Evolutionary conservation across 2,329 filamentous ascomycete species (phyloP).

Genomic region (Cyclaneusma minus): DNA sequence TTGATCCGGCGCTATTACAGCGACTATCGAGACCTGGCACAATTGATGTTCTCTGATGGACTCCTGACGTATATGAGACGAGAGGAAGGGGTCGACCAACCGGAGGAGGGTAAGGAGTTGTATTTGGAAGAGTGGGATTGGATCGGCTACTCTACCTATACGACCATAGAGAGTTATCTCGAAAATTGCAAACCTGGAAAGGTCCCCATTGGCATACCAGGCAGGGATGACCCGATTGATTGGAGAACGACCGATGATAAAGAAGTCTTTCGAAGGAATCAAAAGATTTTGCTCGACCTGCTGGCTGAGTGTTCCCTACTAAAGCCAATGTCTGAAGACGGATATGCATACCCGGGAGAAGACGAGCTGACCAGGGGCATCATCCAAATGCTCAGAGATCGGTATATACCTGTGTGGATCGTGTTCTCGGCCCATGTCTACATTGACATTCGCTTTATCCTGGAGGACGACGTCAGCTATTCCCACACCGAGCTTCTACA

Average conservation of each 20-base stretch:
- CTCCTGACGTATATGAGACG: conserved; percentile 17
- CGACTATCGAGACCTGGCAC: conserved; percentile 13
- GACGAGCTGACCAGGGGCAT: conserved; percentile 16
- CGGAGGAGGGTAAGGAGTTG: conserved; percentile 10
- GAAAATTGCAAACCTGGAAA: conserved; percentile 12
- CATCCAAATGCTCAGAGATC: conserved; percentile 9
- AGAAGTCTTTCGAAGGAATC: conserved; percentile 9
- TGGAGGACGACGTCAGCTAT: conserved; percentile 11
- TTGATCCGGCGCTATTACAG: conserved; percentile 5
- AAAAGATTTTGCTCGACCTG: conserved; percentile 9
- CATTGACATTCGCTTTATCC: conserved; percentile 17
- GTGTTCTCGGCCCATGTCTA: conserved; percentile 18
- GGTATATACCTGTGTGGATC: conserved; percentile 10
- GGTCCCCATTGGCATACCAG: conserved; percentile 9
- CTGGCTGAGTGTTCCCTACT: conserved; percentile 13
- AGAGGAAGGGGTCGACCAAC: conserved; percentile 8
- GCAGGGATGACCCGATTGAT: conserved; percentile 2
- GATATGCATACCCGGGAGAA: conserved; percentile 7
- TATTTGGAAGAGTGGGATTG: conserved; percentile 17
- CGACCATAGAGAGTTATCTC: conserved; percentile 8
- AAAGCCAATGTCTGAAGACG: conserved; percentile 14
- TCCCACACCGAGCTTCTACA: conserved; percentile 6
- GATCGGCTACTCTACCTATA: conserved; percentile 12
- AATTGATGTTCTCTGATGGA: conserved; percentile 14
- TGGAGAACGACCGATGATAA: conserved; percentile 11